Percentiles rank a stretch among this genome's conserved stretches.
These are phyloP conservation scores for Blepharisma stoltei DNA, from an alignment of 73 alveolate genomes.

Conservation along the genomic window DNA sequence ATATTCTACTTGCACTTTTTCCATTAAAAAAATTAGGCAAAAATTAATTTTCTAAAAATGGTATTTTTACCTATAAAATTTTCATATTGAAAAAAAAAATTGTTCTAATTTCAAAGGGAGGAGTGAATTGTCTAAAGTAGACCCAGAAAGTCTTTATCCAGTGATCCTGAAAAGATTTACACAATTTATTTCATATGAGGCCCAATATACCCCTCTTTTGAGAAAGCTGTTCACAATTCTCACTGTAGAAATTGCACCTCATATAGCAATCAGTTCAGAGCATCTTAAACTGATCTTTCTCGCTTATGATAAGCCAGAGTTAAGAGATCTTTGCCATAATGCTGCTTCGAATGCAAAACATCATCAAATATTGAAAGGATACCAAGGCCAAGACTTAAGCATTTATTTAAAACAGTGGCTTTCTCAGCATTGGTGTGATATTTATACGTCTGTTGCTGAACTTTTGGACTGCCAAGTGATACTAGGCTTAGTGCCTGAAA, in stretches of 20 bases:
- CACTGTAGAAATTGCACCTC: background rate
- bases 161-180: background rate
- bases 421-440: background rate
- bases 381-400: background rate
- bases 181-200: background rate
- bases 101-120: too few relatives aligned
- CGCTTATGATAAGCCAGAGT: background rate
- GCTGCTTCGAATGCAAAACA: constrained; percentile 5
- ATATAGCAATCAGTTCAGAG: background rate
- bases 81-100: too few relatives aligned
- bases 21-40: too few relatives aligned
- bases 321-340: background rate
- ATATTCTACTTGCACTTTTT: too few relatives aligned
- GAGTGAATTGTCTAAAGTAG: too few relatives aligned
- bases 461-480: background rate
- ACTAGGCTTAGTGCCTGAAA: background rate
- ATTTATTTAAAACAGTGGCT: background rate
- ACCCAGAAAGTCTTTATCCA: background rate
- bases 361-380: constrained; percentile 2
- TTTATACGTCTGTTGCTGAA: background rate
- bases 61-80: too few relatives aligned
- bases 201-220: background rate
- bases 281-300: background rate
- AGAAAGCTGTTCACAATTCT: background rate
- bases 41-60: too few relatives aligned